These are phyloP conservation scores for Rhynchosporium agropyri DNA, from an alignment of 2,329 filamentous ascomycete genomes.

Conservation along the genomic window DNA sequence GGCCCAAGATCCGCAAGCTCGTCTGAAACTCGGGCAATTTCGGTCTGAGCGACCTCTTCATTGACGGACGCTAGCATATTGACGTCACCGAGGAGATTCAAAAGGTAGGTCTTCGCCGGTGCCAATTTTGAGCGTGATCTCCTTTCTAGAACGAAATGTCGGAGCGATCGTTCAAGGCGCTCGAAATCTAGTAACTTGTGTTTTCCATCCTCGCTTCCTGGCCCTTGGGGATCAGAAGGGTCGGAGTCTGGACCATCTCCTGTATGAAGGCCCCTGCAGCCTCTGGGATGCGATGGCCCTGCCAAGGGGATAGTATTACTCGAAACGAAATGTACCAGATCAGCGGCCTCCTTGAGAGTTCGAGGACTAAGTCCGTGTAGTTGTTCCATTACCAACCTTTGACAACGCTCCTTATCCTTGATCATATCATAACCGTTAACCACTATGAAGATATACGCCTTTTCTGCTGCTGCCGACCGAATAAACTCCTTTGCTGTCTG, in stretches of 20 bases:
- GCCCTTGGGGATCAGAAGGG: slow-evolving; percentile 63
- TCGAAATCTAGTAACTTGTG: slow-evolving; percentile 91
- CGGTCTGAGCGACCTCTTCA: slow-evolving; percentile 79
- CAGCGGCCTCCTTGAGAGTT: slow-evolving; percentile 88
- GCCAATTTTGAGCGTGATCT: slow-evolving; percentile 74
- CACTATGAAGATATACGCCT: slow-evolving; percentile 98
- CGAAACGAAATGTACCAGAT: slow-evolving; percentile 96
- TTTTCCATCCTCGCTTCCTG: slow-evolving; percentile 72
- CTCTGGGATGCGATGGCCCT: slow-evolving; percentile 57
- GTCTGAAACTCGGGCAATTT: slow-evolving; percentile 78
- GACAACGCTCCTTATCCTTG: slow-evolving; percentile 84
- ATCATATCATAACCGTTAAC: slow-evolving; percentile 99
- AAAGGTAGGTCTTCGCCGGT: slow-evolving; percentile 90
- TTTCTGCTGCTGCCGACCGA: slow-evolving; percentile 90
- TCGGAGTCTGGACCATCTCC: slow-evolving; percentile 52
- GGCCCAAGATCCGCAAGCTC: slow-evolving; percentile 87
- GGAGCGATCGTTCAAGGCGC: slow-evolving; percentile 81
- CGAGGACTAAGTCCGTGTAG: slow-evolving; percentile 82
- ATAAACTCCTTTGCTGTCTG: slow-evolving; percentile 97
- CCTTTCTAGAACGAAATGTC: slow-evolving; percentile 95
- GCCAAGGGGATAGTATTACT: slow-evolving; percentile 88
- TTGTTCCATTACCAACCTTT: slow-evolving; percentile 92
- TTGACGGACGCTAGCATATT: slow-evolving; percentile 84
- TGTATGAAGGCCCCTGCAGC: slow-evolving; percentile 57
- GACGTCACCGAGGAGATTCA: slow-evolving; percentile 90